phyloP scores from a whole-genome alignment of 345 rosid genomes.

The Sisymbrium altissimum region DNA sequence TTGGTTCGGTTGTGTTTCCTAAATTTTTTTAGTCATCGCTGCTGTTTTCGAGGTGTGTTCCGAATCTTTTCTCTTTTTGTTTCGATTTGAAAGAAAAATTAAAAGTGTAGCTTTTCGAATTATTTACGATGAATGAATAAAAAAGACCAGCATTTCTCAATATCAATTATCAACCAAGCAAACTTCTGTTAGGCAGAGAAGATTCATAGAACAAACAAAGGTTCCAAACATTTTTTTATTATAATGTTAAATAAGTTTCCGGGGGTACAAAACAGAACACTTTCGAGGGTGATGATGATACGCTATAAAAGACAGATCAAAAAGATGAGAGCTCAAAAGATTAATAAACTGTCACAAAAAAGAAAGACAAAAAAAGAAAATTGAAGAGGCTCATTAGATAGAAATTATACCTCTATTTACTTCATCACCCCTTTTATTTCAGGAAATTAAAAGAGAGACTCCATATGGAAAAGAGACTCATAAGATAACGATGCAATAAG shows the following conservation, averaged over 20 bases:
- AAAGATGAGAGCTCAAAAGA: background rate
- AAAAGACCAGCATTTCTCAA: background rate
- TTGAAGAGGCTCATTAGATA: slow-evolving; percentile 11
- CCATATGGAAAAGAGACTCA: background rate
- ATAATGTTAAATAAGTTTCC: background rate
- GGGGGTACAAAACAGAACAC: slow-evolving; percentile 17
- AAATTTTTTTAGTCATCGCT: background rate
- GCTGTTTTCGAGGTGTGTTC: background rate
- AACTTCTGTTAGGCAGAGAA: background rate
- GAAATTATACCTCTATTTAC: slow-evolving; percentile 16
- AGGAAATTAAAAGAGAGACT: background rate
- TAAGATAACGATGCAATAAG: slow-evolving; percentile 13
- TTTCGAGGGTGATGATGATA: slow-evolving; percentile 11
- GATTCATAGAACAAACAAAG: background rate
- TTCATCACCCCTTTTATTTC: slow-evolving; percentile 24
- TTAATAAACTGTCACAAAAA: slow-evolving; percentile 6
- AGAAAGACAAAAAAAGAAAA: background rate
- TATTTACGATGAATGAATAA: background rate
- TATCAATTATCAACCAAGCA: slow-evolving; percentile 4
- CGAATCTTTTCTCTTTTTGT: background rate
- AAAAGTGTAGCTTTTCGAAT: background rate
- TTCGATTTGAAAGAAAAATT: background rate
- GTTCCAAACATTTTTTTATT: slow-evolving; percentile 7
- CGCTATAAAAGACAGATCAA: background rate
- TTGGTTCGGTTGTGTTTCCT: background rate